phyloP scores from a whole-genome alignment of 1,139 yeast genomes.

The Hansenula sp. region DNA sequence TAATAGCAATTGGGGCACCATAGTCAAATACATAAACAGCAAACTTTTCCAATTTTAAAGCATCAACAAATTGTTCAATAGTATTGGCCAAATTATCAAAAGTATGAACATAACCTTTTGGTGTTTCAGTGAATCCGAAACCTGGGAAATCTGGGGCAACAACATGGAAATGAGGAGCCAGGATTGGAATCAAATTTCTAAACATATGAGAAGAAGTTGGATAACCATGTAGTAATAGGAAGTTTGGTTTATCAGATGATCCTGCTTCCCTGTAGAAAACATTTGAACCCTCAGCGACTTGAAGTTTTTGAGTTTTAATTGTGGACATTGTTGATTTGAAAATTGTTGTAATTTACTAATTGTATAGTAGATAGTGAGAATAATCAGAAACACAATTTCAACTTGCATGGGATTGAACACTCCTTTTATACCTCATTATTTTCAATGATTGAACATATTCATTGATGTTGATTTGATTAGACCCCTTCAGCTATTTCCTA shows the following conservation, averaged over 20 bases:
- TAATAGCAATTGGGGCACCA: constrained; percentile 39
- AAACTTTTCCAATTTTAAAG: constrained; percentile 27
- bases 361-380: no score
- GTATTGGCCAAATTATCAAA: constrained; percentile 33
- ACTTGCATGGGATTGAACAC: no score
- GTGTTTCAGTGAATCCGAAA: constrained; percentile 35
- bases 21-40: constrained; percentile 38
- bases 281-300: constrained; percentile 18
- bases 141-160: constrained; percentile 45
- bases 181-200: constrained; percentile 32
- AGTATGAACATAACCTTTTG: constrained; percentile 25
- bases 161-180: constrained; percentile 33
- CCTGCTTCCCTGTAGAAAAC: constrained; percentile 40
- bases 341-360: no score
- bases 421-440: no score
- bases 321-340: no score
- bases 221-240: constrained; percentile 39
- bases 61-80: constrained; percentile 29
- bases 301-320: not conserved
- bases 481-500: no score
- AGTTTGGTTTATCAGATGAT: constrained; percentile 24
- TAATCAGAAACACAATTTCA: no score
- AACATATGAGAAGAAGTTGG: constrained; percentile 41
- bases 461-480: no score
- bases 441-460: no score